These are phyloP conservation scores for Polyplosphaeria fusca DNA, from an alignment of 495 filamentous ascomycete species.

Conservation along the genomic window DNA sequence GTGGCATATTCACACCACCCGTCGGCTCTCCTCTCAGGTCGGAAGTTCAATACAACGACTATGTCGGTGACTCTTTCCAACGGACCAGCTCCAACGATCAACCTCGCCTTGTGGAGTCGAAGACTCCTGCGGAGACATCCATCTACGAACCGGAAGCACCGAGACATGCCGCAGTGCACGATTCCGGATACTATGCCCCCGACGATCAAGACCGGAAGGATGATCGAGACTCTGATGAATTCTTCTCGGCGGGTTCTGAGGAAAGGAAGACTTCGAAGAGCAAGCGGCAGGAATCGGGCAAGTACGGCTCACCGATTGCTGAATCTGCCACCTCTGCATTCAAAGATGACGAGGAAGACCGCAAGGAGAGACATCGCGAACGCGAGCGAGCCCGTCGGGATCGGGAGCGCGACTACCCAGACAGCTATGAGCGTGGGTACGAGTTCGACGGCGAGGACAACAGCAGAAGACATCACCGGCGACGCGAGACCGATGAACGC, in stretches of 20 bases:
- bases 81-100: neutral
- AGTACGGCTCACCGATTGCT: conserved; percentile 11
- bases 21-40: conserved; percentile 37
- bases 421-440: conserved; percentile 21
- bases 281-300: neutral
- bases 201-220: conserved; percentile 7
- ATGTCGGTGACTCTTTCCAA: conserved; percentile 7
- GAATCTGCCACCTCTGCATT: neutral
- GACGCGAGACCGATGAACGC: conserved; percentile 23
- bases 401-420: conserved; percentile 15
- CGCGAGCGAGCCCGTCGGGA: neutral
- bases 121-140: neutral
- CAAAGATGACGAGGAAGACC: conserved; percentile 12
- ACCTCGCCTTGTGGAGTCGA: neutral
- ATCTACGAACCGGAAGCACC: neutral
- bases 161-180: neutral
- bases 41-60: conserved; percentile 38
- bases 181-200: conserved; percentile 25
- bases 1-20: conserved; percentile 35
- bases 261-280: conserved; percentile 13
- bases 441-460: conserved; percentile 20
- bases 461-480: conserved; percentile 27
- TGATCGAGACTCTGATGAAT: conserved; percentile 25
- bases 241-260: conserved; percentile 25
- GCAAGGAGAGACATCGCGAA: conserved; percentile 1